These are phyloP conservation scores for Noccaea caerulescens DNA, from an alignment of 345 rosid species.

Conservation along the genomic window DNA sequence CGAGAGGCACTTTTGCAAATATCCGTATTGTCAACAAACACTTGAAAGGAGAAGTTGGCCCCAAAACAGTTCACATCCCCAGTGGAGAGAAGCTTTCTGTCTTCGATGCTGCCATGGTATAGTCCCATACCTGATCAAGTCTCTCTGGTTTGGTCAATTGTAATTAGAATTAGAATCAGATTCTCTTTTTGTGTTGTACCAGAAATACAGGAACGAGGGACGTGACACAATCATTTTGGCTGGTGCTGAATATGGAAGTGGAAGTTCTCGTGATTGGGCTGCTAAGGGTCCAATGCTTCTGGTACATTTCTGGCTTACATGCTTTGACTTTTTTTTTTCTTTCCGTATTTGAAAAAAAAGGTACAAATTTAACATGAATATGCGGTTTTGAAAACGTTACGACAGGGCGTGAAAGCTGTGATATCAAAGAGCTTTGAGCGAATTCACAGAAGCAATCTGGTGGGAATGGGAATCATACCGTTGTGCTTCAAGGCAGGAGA, in stretches of 20 bases:
- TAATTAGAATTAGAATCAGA: background rate
- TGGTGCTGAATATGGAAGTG: conserved; percentile 94
- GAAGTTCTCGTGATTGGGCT: conserved; percentile 99
- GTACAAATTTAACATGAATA: background rate
- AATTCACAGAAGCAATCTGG: conserved; percentile 87
- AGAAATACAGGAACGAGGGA: conserved; percentile 81
- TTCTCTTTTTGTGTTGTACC: conserved; percentile 33
- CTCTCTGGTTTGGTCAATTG: background rate
- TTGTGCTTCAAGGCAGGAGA: conserved; percentile 83
- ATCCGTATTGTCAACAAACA: conserved; percentile 80
- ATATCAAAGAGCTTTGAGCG: conserved; percentile 89
- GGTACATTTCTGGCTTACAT: conserved; percentile 48
- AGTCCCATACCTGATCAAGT: conserved; percentile 8
- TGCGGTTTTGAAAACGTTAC: background rate
- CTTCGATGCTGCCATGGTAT: conserved; percentile 83
- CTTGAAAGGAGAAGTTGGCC: conserved; percentile 88
- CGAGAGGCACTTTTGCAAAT: conserved; percentile 85
- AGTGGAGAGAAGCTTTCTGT: conserved; percentile 81
- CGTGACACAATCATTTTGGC: conserved; percentile 74
- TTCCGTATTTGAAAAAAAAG: background rate
- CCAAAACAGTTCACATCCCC: conserved; percentile 81
- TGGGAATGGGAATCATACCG: conserved; percentile 88
- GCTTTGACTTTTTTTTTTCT: background rate
- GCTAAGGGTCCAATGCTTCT: conserved; percentile 95
- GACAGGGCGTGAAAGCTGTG: conserved; percentile 91